Evolutionary conservation across 768 basidiomycete species (phyloP).

Genomic region (Saitozyma sp.): DNA sequence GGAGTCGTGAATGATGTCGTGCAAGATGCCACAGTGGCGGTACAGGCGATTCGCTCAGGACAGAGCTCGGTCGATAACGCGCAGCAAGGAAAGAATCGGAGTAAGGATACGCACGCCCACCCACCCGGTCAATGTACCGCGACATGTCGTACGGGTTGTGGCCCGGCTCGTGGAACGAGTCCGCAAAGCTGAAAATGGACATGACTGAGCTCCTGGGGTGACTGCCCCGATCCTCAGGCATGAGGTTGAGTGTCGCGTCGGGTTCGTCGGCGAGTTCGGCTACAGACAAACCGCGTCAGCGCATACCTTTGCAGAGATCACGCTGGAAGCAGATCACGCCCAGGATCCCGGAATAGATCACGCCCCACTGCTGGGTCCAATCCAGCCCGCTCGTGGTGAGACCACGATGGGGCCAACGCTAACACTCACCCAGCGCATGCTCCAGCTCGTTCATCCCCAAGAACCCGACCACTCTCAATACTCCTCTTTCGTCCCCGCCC

Average conservation of each 20-base stretch:
- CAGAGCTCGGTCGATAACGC: no score
- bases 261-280: conserved; percentile 65
- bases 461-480: conserved; percentile 75
- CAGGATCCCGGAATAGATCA: no score
- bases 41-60: no score
- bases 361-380: no score
- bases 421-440: conserved; percentile 74
- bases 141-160: conserved; percentile 65
- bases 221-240: conserved; percentile 28
- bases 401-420: no score
- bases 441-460: conserved; percentile 91
- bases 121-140: conserved; percentile 84
- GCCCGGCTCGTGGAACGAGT: conserved; percentile 20
- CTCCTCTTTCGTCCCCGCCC: conserved; percentile 9
- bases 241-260: conserved; percentile 67
- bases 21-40: no score
- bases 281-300: conserved; percentile 9
- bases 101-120: conserved; percentile 10
- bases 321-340: not conserved
- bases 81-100: not conserved
- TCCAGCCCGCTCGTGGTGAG: no score
- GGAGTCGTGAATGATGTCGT: no score
- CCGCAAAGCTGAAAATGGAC: conserved; percentile 42
- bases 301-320: not conserved
- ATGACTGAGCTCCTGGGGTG: conserved; percentile 24